Evolutionary conservation across 495 filamentous ascomycete species (phyloP), one percentile per base, ranked within the genome.

Genomic region (Geoglossum glabrum): DNA sequence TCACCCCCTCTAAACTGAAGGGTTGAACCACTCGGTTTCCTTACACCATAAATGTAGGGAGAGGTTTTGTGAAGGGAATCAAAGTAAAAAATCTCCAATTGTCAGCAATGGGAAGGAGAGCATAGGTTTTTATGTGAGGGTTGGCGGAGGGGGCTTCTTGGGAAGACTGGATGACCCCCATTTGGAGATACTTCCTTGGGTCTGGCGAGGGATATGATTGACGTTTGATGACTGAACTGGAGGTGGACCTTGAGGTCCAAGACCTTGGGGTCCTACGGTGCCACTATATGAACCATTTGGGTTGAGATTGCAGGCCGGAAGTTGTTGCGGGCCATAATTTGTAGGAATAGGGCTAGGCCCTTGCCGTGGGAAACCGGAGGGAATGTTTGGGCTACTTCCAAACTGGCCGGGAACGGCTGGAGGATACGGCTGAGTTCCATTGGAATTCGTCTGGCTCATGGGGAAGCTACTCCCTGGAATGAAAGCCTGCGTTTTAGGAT

Each of bases 401-500:
- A 38, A 45, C 30, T 27, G 54, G 19, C 25, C 11, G 21, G 25
- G 26, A 3, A 27, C 11, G 8, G 54, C 3, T 26, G 27, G 19
- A n/a, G 54, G 33, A 28, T 38, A 38, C 6, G 13, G 27, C 13
- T 52, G 49, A 13, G 49, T 1, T n/a, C 23, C 49, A 19, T 31
- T 52, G 23, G 25, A 1, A 2, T 11, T 19, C 8, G 40, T 19
- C 23, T 58, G 56, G 43, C 19, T 58, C 40, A 23, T 28, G 15
- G 56, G 43, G 25, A 45, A 51, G 21, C 57, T 15, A 38, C 26
- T 9, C n/a, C 76, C 74, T 23, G 90, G 90, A 45, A 95, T 78
- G 64, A 96, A 96, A 1, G 87, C 81, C 59, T 89, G 84, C 11
- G 86, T 95, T 68, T 94, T 88, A 0, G 90, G 90, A 63, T 96